Evolutionary conservation across 2,329 filamentous ascomycete species (phyloP), one percentile per base, ranked within the genome.

Genomic region (Furcasterigmium sp.): DNA sequence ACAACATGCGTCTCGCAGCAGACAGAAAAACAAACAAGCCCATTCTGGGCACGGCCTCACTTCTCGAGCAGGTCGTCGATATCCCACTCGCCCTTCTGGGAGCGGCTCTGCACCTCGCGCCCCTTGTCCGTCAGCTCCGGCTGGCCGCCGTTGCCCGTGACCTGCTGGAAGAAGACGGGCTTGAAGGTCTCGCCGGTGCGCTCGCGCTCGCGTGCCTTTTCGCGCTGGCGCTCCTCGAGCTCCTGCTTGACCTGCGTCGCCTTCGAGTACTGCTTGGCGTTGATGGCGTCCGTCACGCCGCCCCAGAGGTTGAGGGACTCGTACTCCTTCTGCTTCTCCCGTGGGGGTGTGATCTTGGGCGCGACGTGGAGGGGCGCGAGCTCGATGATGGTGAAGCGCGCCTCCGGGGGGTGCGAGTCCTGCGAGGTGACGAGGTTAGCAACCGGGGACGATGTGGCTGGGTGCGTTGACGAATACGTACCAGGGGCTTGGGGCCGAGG

Each of bases 271-370:
- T 95, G 88, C 65, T 91, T 94, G 48, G 81, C 70, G 18, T 79
- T 64, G 57, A 98, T 97, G 28, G 91, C 89, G 41, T 87, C 76
- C 15, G 93, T 97, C 36, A 98, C 91, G 19, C 79, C 80, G 26
- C 81, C 76, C 93, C 93, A 98, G 60, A 95, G 85, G 45, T 79
- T 82, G 51, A 93, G 78, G 2, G 87, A 94, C 67, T 98, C 93
- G 62, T 98, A 93, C 43, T 85, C 79, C 2, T 95, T 79, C 63
- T 97, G 93, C 46, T 81, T 64, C 35, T 90, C 82, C 15, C 76
- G 65, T 0, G 91, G 88, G 0, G 93, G 93, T 1, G 94, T 63
- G 35, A 80, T 70, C 68, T 98, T 98, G 43, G 84, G 72, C 1
- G 85, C 80, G 3, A 94, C 88, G 34, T 75, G 77, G 37, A 98